phyloP scores from a whole-genome alignment of 106 monocot genomes.

The Dioscorea zingiberensis region DNA sequence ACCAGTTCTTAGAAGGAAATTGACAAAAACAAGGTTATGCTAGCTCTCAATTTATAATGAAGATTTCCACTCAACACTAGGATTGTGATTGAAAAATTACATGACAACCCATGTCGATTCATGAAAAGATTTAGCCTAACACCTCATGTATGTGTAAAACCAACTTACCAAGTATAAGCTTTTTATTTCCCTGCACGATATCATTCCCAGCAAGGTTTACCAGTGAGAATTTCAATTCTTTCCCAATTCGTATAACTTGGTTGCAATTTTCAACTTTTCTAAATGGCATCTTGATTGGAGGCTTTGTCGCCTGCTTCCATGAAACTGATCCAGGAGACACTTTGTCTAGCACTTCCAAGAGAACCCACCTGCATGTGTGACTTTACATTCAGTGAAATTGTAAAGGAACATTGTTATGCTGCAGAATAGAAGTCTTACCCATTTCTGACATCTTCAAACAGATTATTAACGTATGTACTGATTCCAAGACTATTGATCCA shows the following conservation, averaged over 20 bases:
- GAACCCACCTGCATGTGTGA: conserved; percentile 70
- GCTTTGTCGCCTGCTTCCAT: conserved; percentile 91
- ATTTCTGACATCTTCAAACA: conserved; percentile 44
- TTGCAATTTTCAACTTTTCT: conserved; percentile 98
- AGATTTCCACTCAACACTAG: no score
- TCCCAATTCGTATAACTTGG: conserved; percentile 86
- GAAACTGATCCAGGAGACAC: conserved; percentile 81
- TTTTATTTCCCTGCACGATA: conserved; percentile 98
- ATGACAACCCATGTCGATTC: no score
- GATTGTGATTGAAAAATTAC: no score
- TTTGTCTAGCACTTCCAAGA: conserved; percentile 94
- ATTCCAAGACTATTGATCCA: conserved; percentile 52
- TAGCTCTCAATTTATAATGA: no score
- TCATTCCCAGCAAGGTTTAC: conserved; percentile 96
- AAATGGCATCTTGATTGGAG: conserved; percentile 97
- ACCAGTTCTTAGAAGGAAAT: no score
- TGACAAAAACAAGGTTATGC: no score
- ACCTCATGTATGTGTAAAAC: no score
- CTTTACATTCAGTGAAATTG: conserved; percentile 3
- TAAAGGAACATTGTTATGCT: neutral
- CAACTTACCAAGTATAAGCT: conserved; percentile 79
- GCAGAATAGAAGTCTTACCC: conserved; percentile 14
- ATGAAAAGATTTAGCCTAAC: no score
- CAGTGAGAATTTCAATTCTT: conserved; percentile 77
- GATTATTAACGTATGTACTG: conserved; percentile 29